phyloP scores from a whole-genome alignment of 768 basidiomycete genomes.

The Naganishia randhawae region DNA sequence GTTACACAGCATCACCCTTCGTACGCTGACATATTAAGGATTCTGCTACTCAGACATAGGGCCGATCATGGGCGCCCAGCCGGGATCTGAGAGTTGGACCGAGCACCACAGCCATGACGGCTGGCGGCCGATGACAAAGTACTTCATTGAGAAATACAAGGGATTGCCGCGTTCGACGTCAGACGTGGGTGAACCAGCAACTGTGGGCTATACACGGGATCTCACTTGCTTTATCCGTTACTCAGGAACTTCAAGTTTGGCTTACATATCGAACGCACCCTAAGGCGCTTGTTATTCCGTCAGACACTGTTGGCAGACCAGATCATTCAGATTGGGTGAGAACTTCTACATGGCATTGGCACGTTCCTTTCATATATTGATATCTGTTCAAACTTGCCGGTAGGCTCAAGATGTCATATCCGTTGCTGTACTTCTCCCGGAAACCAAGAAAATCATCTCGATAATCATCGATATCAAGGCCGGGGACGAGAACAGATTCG shows the following conservation, averaged over 20 bases:
- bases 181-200: neutral
- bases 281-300: constrained; percentile 25
- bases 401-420: constrained; percentile 49
- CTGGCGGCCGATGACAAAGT: constrained; percentile 41
- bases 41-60: constrained; percentile 36
- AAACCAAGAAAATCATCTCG: neutral
- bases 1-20: too few species aligned
- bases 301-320: constrained; percentile 41
- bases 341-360: neutral
- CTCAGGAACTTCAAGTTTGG: constrained; percentile 29
- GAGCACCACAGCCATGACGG: constrained; percentile 43
- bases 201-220: neutral
- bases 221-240: neutral
- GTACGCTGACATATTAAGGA: neutral
- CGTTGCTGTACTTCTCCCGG: constrained; percentile 35
- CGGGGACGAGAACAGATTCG: constrained; percentile 19
- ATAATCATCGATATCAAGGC: constrained; percentile 18
- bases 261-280: constrained; percentile 45
- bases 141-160: constrained; percentile 40
- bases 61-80: constrained; percentile 47
- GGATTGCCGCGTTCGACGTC: constrained; percentile 17
- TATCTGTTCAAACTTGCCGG: neutral
- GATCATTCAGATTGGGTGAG: constrained; percentile 45
- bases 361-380: neutral
- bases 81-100: constrained; percentile 49